These are phyloP conservation scores for Phytophthora fragariae DNA, from an alignment of 352 stramenopile genomes.

Conservation along the genomic window DNA sequence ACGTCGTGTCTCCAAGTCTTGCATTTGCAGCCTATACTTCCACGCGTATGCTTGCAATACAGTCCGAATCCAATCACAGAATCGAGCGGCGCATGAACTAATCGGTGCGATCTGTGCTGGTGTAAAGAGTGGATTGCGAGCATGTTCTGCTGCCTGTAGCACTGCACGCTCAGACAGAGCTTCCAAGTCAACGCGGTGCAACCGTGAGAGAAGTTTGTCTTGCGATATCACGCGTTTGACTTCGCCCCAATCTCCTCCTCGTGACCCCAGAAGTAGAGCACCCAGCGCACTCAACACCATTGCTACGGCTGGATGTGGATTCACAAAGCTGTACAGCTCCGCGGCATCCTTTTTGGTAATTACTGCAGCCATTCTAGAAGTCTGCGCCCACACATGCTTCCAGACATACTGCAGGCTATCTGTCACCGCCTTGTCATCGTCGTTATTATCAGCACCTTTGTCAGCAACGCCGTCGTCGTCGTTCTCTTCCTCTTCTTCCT, in stretches of 20 bases:
- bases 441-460: not conserved
- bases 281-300: slow-evolving; percentile 79
- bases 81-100: slow-evolving; percentile 85
- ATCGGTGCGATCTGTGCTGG: slow-evolving; percentile 74
- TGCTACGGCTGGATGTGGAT: slow-evolving; percentile 73
- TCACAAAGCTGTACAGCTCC: slow-evolving; percentile 85
- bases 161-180: slow-evolving; percentile 43
- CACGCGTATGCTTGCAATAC: slow-evolving; percentile 77
- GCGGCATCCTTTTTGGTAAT: slow-evolving; percentile 77
- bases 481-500: slow-evolving; percentile 32
- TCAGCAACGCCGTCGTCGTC: not conserved
- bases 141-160: slow-evolving; percentile 52
- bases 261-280: slow-evolving; percentile 56
- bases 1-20: slow-evolving; percentile 48
- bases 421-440: not conserved
- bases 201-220: slow-evolving; percentile 64
- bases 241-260: slow-evolving; percentile 47
- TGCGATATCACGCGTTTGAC: slow-evolving; percentile 69
- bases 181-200: slow-evolving; percentile 60
- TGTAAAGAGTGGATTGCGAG: slow-evolving; percentile 75
- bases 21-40: slow-evolving; percentile 51
- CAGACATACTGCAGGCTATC: slow-evolving; percentile 40
- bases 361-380: slow-evolving; percentile 25
- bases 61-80: slow-evolving; percentile 90
- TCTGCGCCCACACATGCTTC: slow-evolving; percentile 50